Base-by-base conservation (phyloP, 179 eudicot genomes). In the Beta macrorhiza region DNA sequence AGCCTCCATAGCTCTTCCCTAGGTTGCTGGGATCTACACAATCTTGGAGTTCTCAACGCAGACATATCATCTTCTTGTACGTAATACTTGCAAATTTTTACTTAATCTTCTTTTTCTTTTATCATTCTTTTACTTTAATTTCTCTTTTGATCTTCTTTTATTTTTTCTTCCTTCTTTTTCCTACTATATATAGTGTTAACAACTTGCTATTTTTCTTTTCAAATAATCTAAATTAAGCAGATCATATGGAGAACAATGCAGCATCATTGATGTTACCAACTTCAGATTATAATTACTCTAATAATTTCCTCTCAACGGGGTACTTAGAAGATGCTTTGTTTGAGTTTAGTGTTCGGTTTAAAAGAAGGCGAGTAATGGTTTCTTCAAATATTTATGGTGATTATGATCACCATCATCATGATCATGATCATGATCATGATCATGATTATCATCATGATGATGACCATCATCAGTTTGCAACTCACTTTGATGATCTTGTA, bases 261-360 rank as follows among this genome's bases (percentile, higher is more conserved):
- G 57, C 83, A 82, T 61, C 83, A 49, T 32, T 72, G 25, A 78
- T 79, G 22, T 53, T 76, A 71, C 73, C 80, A 80, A 53, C 19
- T 64, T 63, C 57, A 5, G 77, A 72, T 49, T 72, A 51, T 70
- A 72, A 73, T 51, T 65, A 77, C 76, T 67, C 57, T 25, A 81
- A 75, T 64, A 63, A 81, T 82, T 49, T 75, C 37, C 80, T 84
- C 62, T 91, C 98, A 1, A 90, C 94, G 1, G 98, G 98, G 1
- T 94, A 94, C 79, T 87, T 94, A 14, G 89, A 94, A 88, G 98
- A 94, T 86, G 98, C 97, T 55, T 83, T 94, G 76, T 85, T 89
- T 42, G 91, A 91, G 79, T 90, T 91, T 80, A 82, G 83, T 64
- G 75, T 87, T 57, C 86, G 83, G 0, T 88, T 91, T 16, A 93